Evolutionary conservation across 208 protist species (phyloP).

Genomic region (Angomonas ambiguus): DNA sequence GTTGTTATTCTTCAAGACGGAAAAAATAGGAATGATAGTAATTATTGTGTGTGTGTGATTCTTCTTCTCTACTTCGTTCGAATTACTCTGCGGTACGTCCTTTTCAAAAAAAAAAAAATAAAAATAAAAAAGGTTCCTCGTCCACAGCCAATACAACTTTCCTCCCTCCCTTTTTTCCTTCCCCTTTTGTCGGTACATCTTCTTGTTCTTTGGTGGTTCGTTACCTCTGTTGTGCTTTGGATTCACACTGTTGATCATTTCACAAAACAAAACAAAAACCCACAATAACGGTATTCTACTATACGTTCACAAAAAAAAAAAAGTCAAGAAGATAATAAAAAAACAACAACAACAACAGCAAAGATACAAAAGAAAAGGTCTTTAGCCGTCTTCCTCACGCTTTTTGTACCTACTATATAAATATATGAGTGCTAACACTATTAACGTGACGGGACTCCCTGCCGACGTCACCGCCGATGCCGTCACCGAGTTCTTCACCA

Average conservation of each 20-base stretch:
- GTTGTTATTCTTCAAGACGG: too few relatives aligned
- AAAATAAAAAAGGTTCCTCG: neutral
- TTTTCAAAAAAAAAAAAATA: neutral
- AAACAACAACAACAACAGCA: conserved; percentile 3
- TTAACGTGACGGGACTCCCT: conserved; percentile 47
- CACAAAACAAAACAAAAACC: too few relatives aligned
- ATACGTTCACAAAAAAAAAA: neutral
- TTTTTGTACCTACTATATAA: neutral
- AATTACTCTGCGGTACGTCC: too few relatives aligned
- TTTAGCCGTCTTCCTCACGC: neutral
- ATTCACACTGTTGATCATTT: too few relatives aligned
- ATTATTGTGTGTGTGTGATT: too few relatives aligned
- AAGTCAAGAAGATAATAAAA: neutral
- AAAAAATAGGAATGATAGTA: too few relatives aligned
- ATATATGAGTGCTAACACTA: conserved; percentile 8
- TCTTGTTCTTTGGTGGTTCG: too few relatives aligned
- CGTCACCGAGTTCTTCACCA: conserved; percentile 65
- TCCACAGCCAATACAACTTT: neutral
- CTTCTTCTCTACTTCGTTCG: too few relatives aligned
- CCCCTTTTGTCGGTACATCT: too few relatives aligned
- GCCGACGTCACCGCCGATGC: conserved; percentile 38
- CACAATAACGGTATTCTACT: too few relatives aligned
- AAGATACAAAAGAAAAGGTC: neutral
- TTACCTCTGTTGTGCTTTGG: too few relatives aligned
- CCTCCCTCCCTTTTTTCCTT: too few relatives aligned